Percentiles rank a stretch among this genome's conserved stretches.
phyloP scores from a whole-genome alignment of 306 rosid species.

The Leucaena leucocephala region DNA sequence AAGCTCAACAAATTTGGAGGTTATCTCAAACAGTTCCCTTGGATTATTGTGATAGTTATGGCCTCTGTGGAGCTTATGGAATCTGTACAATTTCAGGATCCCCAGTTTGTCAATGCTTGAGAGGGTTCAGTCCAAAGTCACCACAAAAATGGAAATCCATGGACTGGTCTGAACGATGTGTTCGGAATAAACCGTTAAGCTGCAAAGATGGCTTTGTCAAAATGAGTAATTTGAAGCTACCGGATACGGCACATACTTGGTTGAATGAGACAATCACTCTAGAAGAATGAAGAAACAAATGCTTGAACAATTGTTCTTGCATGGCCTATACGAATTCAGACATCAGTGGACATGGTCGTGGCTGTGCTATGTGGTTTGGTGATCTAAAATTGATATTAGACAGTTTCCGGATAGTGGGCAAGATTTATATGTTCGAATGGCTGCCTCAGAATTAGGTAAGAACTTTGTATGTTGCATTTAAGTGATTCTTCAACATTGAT shows the following conservation, averaged over 20 bases:
- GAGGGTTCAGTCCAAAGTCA: slow-evolving; percentile 41
- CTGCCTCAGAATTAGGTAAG: slow-evolving; percentile 42
- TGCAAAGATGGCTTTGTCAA: slow-evolving; percentile 47
- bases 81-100: slow-evolving; percentile 20
- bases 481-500: background rate
- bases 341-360: slow-evolving; percentile 36
- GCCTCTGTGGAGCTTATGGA: slow-evolving; percentile 46
- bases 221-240: slow-evolving; percentile 38
- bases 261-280: slow-evolving; percentile 26
- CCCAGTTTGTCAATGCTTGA: slow-evolving; percentile 42
- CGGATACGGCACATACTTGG: slow-evolving; percentile 41
- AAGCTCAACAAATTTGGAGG: slow-evolving; percentile 32
- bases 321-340: slow-evolving; percentile 44
- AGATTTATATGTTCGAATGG: slow-evolving; percentile 43
- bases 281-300: slow-evolving; percentile 34
- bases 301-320: slow-evolving; percentile 56
- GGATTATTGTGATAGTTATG: slow-evolving; percentile 42
- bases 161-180: slow-evolving; percentile 43
- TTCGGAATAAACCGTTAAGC: slow-evolving; percentile 23
- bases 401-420: slow-evolving; percentile 31
- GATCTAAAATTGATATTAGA: slow-evolving; percentile 48
- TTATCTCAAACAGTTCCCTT: slow-evolving; percentile 14
- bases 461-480: background rate
- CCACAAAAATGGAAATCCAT: slow-evolving; percentile 34
- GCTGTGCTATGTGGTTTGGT: slow-evolving; percentile 52